Percentiles rank a stretch among this genome's conserved stretches.
Evolutionary conservation across 2,329 filamentous ascomycete species (phyloP).

Genomic region (Acarospora socialis): DNA sequence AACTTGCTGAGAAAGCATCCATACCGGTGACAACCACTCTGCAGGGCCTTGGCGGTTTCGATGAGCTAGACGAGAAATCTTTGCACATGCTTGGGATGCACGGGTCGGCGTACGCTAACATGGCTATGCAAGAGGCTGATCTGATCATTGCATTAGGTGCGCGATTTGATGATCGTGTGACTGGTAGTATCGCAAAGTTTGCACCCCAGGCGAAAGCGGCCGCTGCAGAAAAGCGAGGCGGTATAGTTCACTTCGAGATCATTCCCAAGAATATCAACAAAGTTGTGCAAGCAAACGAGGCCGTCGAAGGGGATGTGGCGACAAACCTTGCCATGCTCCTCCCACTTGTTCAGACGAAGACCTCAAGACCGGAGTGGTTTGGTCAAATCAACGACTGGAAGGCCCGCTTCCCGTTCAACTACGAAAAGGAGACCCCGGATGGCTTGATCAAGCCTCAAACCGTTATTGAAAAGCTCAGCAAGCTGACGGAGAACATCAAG

Average conservation of each 20-base stretch:
- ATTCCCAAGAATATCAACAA: constrained; percentile 99
- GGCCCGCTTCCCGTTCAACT: constrained; percentile 67
- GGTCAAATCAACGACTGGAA: constrained; percentile 84
- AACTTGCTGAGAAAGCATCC: constrained; percentile 75
- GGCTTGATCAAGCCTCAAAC: constrained; percentile 90
- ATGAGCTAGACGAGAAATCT: constrained; percentile 86
- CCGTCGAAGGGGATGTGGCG: constrained; percentile 82
- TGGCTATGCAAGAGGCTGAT: constrained; percentile 94
- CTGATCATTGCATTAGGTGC: constrained; percentile 88
- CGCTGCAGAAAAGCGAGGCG: constrained; percentile 70
- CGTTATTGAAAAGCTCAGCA: constrained; percentile 78
- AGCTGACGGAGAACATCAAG: constrained; percentile 67
- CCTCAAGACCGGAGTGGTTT: constrained; percentile 74
- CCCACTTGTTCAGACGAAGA: constrained; percentile 51
- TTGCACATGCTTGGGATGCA: constrained; percentile 99
- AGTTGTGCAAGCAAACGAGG: constrained; percentile 90
- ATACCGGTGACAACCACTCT: constrained; percentile 95
- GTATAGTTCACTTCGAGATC: constrained; percentile 95
- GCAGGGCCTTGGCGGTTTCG: constrained; percentile 80
- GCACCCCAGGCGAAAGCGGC: constrained; percentile 78
- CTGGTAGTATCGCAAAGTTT: constrained; percentile 66
- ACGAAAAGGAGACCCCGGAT: constrained; percentile 60
- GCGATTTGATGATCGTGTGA: constrained; percentile 94
- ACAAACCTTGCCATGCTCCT: constrained; percentile 63
- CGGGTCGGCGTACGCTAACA: constrained; percentile 91